phyloP scores from a whole-genome alignment of 768 basidiomycete species.

The Cystobasidiopsis lactophilus region DNA sequence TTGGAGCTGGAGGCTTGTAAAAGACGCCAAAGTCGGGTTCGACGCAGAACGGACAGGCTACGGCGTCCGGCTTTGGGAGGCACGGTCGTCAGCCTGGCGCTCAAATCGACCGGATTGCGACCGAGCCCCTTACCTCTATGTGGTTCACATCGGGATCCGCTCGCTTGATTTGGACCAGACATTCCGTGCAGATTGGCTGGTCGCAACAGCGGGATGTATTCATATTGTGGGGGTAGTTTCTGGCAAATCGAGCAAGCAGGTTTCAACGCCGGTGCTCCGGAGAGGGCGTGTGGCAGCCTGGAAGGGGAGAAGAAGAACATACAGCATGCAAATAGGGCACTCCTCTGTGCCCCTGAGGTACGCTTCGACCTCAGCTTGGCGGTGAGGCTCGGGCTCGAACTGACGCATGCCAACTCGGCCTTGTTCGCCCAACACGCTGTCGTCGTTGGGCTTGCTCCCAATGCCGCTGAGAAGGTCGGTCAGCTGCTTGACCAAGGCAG shows the following conservation, averaged over 20 bases:
- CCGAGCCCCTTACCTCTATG: constrained; percentile 33
- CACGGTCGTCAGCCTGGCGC: not conserved
- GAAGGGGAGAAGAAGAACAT: constrained; percentile 30
- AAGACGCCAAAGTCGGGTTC: constrained; percentile 91
- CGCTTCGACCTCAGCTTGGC: constrained; percentile 5
- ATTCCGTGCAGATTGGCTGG: constrained; percentile 96
- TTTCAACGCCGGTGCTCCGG: not conserved
- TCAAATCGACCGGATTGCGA: not conserved
- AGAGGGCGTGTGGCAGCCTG: constrained; percentile 3
- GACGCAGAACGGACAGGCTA: constrained; percentile 91
- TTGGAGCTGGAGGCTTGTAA: constrained; percentile 29
- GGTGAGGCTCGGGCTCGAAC: not conserved
- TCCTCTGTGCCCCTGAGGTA: constrained; percentile 47
- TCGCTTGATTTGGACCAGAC: constrained; percentile 97
- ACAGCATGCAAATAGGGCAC: constrained; percentile 96
- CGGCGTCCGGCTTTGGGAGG: constrained; percentile 49
- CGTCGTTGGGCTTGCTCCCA: constrained; percentile 9
- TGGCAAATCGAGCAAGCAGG: constrained; percentile 24
- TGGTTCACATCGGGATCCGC: constrained; percentile 84
- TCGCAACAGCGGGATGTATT: constrained; percentile 95
- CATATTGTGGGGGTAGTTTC: constrained; percentile 92
- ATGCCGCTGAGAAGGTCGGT: not conserved
- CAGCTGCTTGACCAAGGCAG: constrained; percentile 16
- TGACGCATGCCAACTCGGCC: not conserved
- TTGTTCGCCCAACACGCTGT: constrained; percentile 19